Conservation (phyloP, 2,329 filamentous ascomycete species). For the Biscogniauxia marginata region DNA sequence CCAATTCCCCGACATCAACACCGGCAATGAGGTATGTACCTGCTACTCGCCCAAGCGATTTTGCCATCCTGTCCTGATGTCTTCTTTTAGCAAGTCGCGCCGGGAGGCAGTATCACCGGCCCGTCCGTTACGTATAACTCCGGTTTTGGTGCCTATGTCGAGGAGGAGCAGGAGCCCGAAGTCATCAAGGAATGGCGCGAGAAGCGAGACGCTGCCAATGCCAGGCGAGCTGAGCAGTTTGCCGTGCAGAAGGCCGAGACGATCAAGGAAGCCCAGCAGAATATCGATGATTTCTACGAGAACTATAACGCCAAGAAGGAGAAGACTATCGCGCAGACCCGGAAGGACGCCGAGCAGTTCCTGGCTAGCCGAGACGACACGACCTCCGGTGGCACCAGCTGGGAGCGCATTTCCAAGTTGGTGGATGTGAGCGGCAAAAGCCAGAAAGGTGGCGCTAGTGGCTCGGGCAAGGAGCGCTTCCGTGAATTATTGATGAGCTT, state of each 20-base stretch:
- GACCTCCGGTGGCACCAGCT: constrained; percentile 90
- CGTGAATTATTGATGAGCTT: constrained; percentile 83
- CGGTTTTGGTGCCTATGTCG: constrained; percentile 55
- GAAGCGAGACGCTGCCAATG: constrained; percentile 77
- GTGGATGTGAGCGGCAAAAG: constrained; percentile 98
- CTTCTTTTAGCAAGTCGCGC: constrained; percentile 61
- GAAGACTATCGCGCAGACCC: constrained; percentile 84
- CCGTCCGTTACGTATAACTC: constrained; percentile 63
- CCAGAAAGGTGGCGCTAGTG: constrained; percentile 77
- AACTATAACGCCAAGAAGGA: constrained; percentile 99
- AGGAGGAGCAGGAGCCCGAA: constrained; percentile 79
- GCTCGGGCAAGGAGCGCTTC: constrained; percentile 95
- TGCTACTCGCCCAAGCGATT: background rate
- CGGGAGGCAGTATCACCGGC: constrained; percentile 79
- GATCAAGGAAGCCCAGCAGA: constrained; percentile 83
- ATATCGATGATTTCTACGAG: constrained; percentile 99
- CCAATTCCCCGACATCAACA: constrained; percentile 80
- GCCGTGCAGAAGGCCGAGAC: constrained; percentile 80
- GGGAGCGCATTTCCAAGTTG: constrained; percentile 96
- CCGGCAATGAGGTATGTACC: constrained; percentile 62
- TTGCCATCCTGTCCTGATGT: constrained; percentile 11
- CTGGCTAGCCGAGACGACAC: constrained; percentile 86
- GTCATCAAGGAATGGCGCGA: constrained; percentile 91
- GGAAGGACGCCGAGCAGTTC: constrained; percentile 91
- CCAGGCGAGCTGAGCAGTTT: constrained; percentile 82